These are phyloP conservation scores for Synchytrium microbalum DNA, from an alignment of 371 early-diverging fungal species.

Conservation along the genomic window DNA sequence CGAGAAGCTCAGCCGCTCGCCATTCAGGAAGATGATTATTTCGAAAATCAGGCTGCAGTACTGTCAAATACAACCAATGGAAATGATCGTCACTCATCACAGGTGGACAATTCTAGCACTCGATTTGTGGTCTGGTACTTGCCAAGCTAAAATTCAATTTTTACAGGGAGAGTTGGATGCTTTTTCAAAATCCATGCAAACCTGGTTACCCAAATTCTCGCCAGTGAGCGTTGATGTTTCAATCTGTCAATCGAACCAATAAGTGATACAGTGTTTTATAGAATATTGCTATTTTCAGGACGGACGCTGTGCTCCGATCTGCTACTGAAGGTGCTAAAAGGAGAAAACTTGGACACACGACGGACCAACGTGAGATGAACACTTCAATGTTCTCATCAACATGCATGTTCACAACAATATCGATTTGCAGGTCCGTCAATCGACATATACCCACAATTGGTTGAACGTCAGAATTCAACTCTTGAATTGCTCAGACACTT, in stretches of 20 bases:
- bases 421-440: background rate
- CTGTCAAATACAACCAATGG: background rate
- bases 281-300: background rate
- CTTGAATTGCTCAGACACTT: background rate
- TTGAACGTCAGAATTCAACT: background rate
- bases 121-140: too few relatives aligned
- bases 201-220: background rate
- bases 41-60: background rate
- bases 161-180: background rate
- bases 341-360: background rate
- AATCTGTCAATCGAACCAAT: background rate
- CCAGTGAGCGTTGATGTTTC: background rate
- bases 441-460: background rate
- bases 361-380: background rate
- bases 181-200: background rate
- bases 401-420: background rate
- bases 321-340: background rate
- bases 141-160: too few relatives aligned
- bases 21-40: background rate
- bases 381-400: background rate
- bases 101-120: too few relatives aligned
- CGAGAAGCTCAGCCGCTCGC: background rate
- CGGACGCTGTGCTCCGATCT: background rate
- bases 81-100: too few relatives aligned
- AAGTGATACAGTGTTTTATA: background rate